These are phyloP conservation scores for Mortierella sp. DNA, from an alignment of 371 early-diverging fungal genomes.

Conservation along the genomic window DNA sequence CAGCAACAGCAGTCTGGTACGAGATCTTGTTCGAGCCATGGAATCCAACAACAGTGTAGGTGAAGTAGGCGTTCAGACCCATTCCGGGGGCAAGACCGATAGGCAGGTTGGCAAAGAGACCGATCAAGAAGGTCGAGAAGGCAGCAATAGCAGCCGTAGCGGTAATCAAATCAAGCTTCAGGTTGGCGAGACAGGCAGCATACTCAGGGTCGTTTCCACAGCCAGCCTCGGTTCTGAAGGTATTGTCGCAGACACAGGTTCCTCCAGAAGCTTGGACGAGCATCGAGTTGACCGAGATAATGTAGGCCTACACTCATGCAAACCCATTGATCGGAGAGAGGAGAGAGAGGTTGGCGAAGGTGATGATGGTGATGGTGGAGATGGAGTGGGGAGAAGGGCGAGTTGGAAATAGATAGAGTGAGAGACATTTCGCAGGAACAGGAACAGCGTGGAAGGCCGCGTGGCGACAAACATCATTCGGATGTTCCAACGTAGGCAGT, in stretches of 20 bases:
- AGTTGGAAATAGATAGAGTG: too few species aligned
- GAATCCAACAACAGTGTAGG: constrained; percentile 84
- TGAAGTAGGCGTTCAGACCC: constrained; percentile 87
- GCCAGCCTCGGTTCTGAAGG: constrained; percentile 13
- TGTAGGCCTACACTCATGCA: constrained; percentile 56
- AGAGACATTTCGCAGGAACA: too few species aligned
- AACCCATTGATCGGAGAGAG: not conserved
- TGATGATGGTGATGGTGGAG: not conserved
- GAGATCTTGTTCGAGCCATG: constrained; percentile 78
- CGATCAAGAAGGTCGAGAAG: constrained; percentile 68
- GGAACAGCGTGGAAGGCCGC: too few species aligned
- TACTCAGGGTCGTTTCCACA: constrained; percentile 65
- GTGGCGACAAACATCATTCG: too few species aligned
- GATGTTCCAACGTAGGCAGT: too few species aligned
- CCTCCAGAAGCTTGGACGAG: constrained; percentile 83
- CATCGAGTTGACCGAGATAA: constrained; percentile 77
- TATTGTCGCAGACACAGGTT: constrained; percentile 69
- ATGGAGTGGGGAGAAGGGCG: not conserved
- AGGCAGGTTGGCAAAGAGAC: constrained; percentile 80
- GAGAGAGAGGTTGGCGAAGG: not conserved
- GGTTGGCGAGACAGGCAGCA: constrained; percentile 61
- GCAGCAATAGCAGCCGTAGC: constrained; percentile 76
- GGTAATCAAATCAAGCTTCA: constrained; percentile 80
- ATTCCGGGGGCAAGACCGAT: constrained; percentile 86
- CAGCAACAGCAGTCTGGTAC: constrained; percentile 78